These are phyloP conservation scores for Phlyctochytrium planicorne DNA, from an alignment of 192 early-diverging fungal species.

Conservation along the genomic window DNA sequence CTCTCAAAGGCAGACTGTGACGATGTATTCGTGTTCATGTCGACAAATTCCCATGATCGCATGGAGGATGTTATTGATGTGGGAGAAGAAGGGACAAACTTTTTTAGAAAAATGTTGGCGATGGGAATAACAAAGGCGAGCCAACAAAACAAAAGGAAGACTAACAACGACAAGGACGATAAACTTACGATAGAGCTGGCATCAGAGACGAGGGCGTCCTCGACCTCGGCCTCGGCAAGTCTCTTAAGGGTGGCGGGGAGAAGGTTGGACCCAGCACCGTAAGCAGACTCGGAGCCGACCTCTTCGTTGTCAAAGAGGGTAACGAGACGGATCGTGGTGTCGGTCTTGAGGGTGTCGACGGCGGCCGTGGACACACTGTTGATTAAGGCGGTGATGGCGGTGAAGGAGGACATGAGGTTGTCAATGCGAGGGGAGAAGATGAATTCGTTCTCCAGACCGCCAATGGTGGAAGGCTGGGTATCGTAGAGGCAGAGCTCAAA, in stretches of 20 bases:
- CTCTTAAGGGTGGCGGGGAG: slow-evolving; percentile 46
- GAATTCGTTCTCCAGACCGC: slow-evolving; percentile 90
- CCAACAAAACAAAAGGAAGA: too few species aligned
- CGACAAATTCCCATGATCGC: too few species aligned
- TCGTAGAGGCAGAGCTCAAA: slow-evolving; percentile 98
- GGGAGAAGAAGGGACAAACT: too few species aligned
- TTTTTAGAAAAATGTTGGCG: too few species aligned
- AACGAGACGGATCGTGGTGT: slow-evolving; percentile 79
- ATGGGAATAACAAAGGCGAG: background rate
- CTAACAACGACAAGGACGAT: too few species aligned
- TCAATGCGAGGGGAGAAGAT: slow-evolving; percentile 92
- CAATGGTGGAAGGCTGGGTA: slow-evolving; percentile 85
- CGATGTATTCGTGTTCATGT: too few species aligned
- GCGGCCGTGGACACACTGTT: slow-evolving; percentile 39
- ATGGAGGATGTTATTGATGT: too few species aligned
- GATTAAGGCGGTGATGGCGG: slow-evolving; percentile 69
- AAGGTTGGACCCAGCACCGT: slow-evolving; percentile 92
- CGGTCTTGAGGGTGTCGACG: slow-evolving; percentile 47
- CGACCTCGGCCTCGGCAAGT: slow-evolving; percentile 32
- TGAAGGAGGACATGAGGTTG: slow-evolving; percentile 97
- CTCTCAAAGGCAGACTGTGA: slow-evolving; percentile 82
- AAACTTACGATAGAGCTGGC: too few species aligned
- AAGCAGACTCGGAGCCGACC: slow-evolving; percentile 86
- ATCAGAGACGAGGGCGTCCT: slow-evolving; percentile 5
- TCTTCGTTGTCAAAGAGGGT: slow-evolving; percentile 99